Evolutionary conservation across 345 rosid genomes (phyloP).

Genomic region (Chamaenerion angustifolium): DNA sequence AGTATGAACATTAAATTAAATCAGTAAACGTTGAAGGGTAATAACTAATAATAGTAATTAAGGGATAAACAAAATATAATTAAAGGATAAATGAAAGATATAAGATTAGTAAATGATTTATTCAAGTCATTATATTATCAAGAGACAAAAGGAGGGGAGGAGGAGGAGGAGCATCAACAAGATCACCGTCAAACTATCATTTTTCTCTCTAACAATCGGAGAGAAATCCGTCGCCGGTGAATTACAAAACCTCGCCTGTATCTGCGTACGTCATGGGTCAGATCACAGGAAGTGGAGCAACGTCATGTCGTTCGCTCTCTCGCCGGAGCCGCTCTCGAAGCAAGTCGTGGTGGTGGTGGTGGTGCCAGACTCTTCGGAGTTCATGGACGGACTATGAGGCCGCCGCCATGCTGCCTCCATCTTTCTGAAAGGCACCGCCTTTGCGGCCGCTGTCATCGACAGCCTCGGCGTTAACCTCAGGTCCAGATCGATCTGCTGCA

Average conservation of each 20-base stretch:
- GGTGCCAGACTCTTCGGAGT: constrained; percentile 6
- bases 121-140: not conserved
- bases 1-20: too few relatives aligned
- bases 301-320: not conserved
- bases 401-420: not conserved
- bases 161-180: not conserved
- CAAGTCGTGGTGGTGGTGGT: not conserved
- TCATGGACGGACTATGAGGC: constrained; percentile 1
- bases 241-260: too few relatives aligned
- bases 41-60: too few relatives aligned
- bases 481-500: constrained; percentile 47
- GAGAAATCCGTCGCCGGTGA: too few relatives aligned
- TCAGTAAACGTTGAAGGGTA: too few relatives aligned
- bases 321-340: constrained; percentile 2
- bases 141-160: not conserved
- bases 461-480: constrained; percentile 39
- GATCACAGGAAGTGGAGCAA: too few relatives aligned
- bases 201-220: constrained; percentile 3
- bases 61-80: too few relatives aligned
- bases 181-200: constrained; percentile 37
- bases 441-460: not conserved
- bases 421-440: not conserved
- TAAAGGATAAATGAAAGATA: too few relatives aligned
- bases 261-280: too few relatives aligned
- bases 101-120: constrained; percentile 2